Base-by-base conservation (phyloP, 139 green algal species). In the Chlamydomonas sphaeroides region DNA sequence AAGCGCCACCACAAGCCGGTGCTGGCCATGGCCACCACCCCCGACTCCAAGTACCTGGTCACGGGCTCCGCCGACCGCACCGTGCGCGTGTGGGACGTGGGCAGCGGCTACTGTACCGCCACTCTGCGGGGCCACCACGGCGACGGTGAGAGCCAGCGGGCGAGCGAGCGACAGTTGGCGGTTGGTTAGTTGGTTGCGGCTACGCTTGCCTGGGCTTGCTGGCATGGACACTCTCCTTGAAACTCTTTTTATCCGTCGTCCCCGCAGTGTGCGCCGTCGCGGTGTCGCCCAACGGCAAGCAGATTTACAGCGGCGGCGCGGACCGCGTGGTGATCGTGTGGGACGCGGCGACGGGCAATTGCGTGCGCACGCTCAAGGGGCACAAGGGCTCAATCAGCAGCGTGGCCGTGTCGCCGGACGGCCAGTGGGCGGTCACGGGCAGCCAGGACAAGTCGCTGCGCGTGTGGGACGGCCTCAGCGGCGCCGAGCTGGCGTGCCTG, bases 81-180 rank as follows among this genome's bases (percentile, higher is more conserved):
- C 10, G 77, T 84, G 35, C 65, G 77, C 3, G 77, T 83, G 76
- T 83, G 76, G 76, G 76, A 83, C 76, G 48, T 73, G 23, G 68
- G 63, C 33, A 74, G 42, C 23, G 76, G 76, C 45, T 83, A 83
- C 63, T 72, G 66, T 45, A 73, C 61, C 39, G 63, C 45, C 10
- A 83, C 76, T 10, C 63, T 83, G 25, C 35, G 76, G 5, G 76
- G 76, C 5, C 76, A 83, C 76, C 33, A 17, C 11, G 63, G 63
- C 5, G 76, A 83, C 61, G 56, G 72, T 80, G 39, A 68, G 51
- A n/a, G n/a, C n/a, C n/a, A n/a, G n/a, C n/a, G n/a, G n/a, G n/a
- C n/a, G n/a, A n/a, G n/a, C n/a, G n/a, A n/a, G n/a, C n/a, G n/a
- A n/a, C n/a, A n/a, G n/a, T n/a, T n/a, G n/a, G n/a, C n/a, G n/a